Evolutionary conservation across 2,329 filamentous ascomycete genomes (phyloP), one percentile per base, ranked within the genome.

Genomic region (Neofusicoccum sp.): DNA sequence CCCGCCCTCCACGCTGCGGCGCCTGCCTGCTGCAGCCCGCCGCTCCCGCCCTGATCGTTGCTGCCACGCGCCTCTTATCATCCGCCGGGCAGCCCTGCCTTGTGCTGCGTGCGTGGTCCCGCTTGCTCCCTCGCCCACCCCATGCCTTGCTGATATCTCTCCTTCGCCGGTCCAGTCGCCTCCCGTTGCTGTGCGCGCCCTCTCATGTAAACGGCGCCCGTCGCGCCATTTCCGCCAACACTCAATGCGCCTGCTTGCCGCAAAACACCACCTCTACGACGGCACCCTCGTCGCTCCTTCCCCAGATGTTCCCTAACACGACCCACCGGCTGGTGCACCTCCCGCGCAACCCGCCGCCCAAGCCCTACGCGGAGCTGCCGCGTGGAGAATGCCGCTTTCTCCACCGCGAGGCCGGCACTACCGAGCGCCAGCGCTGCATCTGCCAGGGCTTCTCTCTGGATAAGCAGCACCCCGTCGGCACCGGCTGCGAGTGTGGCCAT

Each of bases 401-500:
- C 34, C 60, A 71, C 30, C 66, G 70, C 14, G 69, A 69, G 34
- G 63, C 66, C 24, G 70, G 70, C 12, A 44, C 65, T 4, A 65
- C 63, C 58, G 58, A 65, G 36, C 69, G 71, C 34, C 69, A 79
- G 66, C 74, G 74, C 61, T 80, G 78, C 65, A 64, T 71, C n/a
- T 80, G 78, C 62, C 76, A 77, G 54, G 73, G 72, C 65, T 80
- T 77, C 69, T 75, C 73, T 11, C 76, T 76, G 4, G 70, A 71
- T 28, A 53, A 38, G 33, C 71, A 73, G 56, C 64, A 71, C 8
- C 59, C 69, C 11, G 67, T 75, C 20, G 72, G 71, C 63, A 76
- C 75, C n/a, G 71, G 67, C 53, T 80, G 78, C 63, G 76, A 76
- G 20, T 80, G 78, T 65, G 77, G 78, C 12, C 78, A 80, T 66